Base-by-base conservation (phyloP, 2,329 filamentous ascomycete species). In the Arthroderma sp. region DNA sequence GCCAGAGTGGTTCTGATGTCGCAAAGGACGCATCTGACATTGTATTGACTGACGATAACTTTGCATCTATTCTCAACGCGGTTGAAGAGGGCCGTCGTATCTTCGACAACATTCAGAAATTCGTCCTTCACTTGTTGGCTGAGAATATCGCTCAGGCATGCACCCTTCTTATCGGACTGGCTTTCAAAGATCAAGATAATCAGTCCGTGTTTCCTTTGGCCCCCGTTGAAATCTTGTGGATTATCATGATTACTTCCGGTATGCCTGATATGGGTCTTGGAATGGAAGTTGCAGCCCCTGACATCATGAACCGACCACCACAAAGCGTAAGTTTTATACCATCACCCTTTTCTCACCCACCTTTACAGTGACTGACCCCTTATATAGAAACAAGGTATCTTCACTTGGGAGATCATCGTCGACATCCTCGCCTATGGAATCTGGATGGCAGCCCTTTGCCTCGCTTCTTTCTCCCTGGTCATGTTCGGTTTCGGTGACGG, bases 81-180 rank as follows among this genome's bases (percentile, higher is more conserved):
- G 85, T 91, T 53, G 82, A 85, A 54, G 83, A 91, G 64, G 86
- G 86, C 29, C 79, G 86, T 3, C 77, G 85, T 52, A 89, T 89
- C 69, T 89, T 88, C 56, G 84, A 89, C 65, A 91, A 91, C 55
- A 87, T 91, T 51, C 84, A 91, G 58, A 91, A 89, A 56, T 91
- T 91, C 56, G 80, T 91, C 38, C 71, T 91, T 36, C 85, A 87
- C 59, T 66, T 91, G 33, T 72, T 93, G 31, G 78, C 80, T 1
- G 80, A 86, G 60, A 93, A 94, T 58, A 82, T 93, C 37, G 86
- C 83, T 31, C 83, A 93, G 58, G 87, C 88, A 5, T 80, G 84
- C 50, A 80, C 86, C 1, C 71, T 94, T 10, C 77, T 94, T 28
- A 80, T 86, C 34, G 87, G 87, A 43, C 76, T 94, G 3, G 82